These are phyloP conservation scores for Nicotiana benthamiana DNA, from an alignment of 257 asterid genomes.

Conservation along the genomic window DNA sequence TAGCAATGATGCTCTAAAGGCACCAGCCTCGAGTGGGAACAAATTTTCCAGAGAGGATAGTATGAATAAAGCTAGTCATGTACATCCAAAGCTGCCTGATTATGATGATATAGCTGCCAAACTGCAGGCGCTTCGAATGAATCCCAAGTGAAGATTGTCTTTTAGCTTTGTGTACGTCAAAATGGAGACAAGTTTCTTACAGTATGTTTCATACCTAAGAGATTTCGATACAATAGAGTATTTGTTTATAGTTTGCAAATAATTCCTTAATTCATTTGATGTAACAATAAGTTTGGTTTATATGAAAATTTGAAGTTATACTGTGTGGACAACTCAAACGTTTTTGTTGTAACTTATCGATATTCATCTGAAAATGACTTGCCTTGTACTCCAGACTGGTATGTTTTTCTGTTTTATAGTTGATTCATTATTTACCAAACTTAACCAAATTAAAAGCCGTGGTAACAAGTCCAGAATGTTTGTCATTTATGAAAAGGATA, in stretches of 20 bases:
- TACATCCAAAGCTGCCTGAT: slow-evolving; percentile 92
- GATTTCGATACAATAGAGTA: not conserved
- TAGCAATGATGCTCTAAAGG: slow-evolving; percentile 22
- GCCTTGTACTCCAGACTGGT: not conserved
- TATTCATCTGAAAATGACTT: not conserved
- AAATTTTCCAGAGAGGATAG: slow-evolving; percentile 28
- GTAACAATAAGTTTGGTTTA: not conserved
- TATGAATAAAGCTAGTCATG: slow-evolving; percentile 61
- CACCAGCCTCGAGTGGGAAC: slow-evolving; percentile 16
- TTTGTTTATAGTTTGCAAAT: not conserved
- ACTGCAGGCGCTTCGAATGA: slow-evolving; percentile 40
- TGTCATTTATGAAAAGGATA: not conserved
- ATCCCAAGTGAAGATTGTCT: slow-evolving; percentile 19
- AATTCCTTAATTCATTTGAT: not conserved
- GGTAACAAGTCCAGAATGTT: not conserved
- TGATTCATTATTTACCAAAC: not conserved
- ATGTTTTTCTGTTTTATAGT: not conserved
- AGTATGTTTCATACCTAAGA: not conserved
- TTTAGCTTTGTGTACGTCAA: not conserved
- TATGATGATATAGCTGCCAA: slow-evolving; percentile 44
- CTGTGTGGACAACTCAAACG: not conserved
- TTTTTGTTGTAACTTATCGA: not conserved
- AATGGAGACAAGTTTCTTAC: not conserved
- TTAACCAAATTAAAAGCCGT: not conserved
- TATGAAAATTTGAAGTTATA: not conserved